Base-by-base conservation (phyloP, 2,329 filamentous ascomycete genomes). In the Fonsecaea erecta region DNA sequence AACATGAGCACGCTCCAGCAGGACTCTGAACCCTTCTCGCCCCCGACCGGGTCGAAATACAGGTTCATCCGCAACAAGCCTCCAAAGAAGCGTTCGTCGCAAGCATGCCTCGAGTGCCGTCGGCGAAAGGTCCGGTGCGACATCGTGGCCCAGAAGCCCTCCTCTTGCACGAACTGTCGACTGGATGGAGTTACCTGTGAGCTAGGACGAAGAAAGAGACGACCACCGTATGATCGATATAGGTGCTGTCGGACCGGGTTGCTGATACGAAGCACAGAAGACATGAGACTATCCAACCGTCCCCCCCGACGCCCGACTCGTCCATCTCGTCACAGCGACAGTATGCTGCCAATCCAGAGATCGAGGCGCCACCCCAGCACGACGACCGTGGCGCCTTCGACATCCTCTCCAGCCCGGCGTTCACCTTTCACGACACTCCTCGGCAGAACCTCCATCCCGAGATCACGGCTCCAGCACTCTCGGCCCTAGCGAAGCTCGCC, bases 391-490 rank as follows among this genome's bases (percentile, higher is more conserved):
- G 53, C 26, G 53, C 53, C 30, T 56, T 56, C 21, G 35, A 37
- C 9, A 35, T 43, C 14, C 30, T 37, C 40, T 26, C 53, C 11
- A 43, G 26, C 21, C 35, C 53, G 16, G 24, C 30, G n/a, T 40
- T 56, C 34, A 28, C 30, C 1, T 40, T 56, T 26, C 32, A 82
- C 69, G 80, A 78, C 1, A 77, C 68, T 1, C 74, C 83, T 24
- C 75, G 74, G 24, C 67, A 73, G 1, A 79, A 79, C 34, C 71
- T 81, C 4, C 40, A 43, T 28, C 56, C 52, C 3, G 43, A 48
- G 43, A 48, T 48, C 18, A 48, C 43, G 12, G 43, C 43, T 11
- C 43, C 43, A 12, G 43, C 43, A 14, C 43, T 48, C 43, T 48
- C 43, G 43, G 18, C 5, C 18, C 43, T 48, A 9, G 43, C 43